A percentile compares a stretch with the other conserved stretches of the same genome.
Conservation (phyloP, 2,329 filamentous ascomycete genomes). For the Dactylellina sp. region DNA sequence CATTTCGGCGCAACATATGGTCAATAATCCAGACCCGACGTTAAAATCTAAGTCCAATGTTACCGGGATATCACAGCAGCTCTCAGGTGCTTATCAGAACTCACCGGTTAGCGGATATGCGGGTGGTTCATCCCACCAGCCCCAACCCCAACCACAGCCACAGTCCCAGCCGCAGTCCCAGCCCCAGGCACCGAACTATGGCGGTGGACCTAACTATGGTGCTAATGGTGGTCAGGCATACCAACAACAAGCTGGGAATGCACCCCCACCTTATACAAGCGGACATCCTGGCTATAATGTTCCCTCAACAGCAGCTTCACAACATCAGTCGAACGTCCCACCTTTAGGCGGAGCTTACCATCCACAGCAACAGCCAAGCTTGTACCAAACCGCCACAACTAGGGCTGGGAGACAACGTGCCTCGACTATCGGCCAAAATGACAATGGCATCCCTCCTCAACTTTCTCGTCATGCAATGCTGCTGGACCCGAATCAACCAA, state of each 20-base stretch:
- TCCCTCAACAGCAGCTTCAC: slow-evolving; percentile 7
- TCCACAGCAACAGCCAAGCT: slow-evolving; percentile 73
- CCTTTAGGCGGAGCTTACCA: slow-evolving; percentile 49
- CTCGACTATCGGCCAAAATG: slow-evolving; percentile 95
- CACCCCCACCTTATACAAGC: slow-evolving; percentile 40
- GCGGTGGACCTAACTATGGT: slow-evolving; percentile 54
- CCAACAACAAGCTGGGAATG: slow-evolving; percentile 56
- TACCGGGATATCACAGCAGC: slow-evolving; percentile 29
- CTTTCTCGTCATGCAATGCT: slow-evolving; percentile 96
- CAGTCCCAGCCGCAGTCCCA: slow-evolving; percentile 32
- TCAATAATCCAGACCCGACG: slow-evolving; percentile 55
- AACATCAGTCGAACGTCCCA: slow-evolving; percentile 22
- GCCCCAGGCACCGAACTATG: slow-evolving; percentile 43
- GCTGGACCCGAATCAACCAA: slow-evolving; percentile 92
- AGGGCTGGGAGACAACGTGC: slow-evolving; percentile 86
- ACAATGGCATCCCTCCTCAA: slow-evolving; percentile 88
- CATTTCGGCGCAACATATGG: slow-evolving; percentile 74
- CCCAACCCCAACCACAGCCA: slow-evolving; percentile 32
- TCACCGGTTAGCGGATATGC: slow-evolving; percentile 35
- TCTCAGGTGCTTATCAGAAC: slow-evolving; percentile 52
- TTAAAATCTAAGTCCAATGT: slow-evolving; percentile 84
- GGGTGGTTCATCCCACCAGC: slow-evolving; percentile 14
- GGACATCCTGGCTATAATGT: slow-evolving; percentile 36
- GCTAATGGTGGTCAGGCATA: slow-evolving; percentile 61
- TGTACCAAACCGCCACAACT: slow-evolving; percentile 80